phyloP scores from a whole-genome alignment of 148 eudicot species.

The Spergularia marina region DNA sequence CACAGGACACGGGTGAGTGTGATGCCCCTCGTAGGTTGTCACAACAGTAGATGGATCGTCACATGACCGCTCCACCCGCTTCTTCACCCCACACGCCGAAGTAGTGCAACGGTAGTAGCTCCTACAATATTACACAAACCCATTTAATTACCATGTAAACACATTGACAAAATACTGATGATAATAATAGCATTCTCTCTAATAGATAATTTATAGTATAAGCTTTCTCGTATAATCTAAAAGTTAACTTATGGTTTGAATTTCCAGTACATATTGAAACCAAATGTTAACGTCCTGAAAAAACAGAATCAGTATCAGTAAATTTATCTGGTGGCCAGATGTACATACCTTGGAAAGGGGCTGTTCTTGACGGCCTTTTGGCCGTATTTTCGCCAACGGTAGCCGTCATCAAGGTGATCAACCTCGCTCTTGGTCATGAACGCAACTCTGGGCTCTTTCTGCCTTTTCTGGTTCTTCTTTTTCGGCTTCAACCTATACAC shows the following conservation, averaged over 20 bases:
- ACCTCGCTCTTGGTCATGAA: slow-evolving; percentile 86
- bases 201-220: too few species aligned
- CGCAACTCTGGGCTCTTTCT: slow-evolving; percentile 78
- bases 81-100: slow-evolving; percentile 81
- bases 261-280: too few species aligned
- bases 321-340: not conserved
- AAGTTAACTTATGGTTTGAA: too few species aligned
- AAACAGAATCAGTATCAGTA: too few species aligned
- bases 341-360: slow-evolving; percentile 76
- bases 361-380: slow-evolving; percentile 94
- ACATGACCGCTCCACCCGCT: slow-evolving; percentile 74
- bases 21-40: slow-evolving; percentile 88
- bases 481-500: slow-evolving; percentile 48
- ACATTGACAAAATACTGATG: slow-evolving; percentile 8
- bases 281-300: too few species aligned
- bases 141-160: slow-evolving; percentile 2
- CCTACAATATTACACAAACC: slow-evolving; percentile 36
- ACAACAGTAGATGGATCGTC: slow-evolving; percentile 64
- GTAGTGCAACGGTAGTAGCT: slow-evolving; percentile 95
- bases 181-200: too few species aligned
- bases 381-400: slow-evolving; percentile 98
- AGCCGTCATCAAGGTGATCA: slow-evolving; percentile 95
- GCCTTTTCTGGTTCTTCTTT: slow-evolving; percentile 68
- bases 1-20: slow-evolving; percentile 71
- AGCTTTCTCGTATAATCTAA: too few species aligned